Evolutionary conservation across 345 rosid genomes (phyloP).

Genomic region (Ceriops tagal): DNA sequence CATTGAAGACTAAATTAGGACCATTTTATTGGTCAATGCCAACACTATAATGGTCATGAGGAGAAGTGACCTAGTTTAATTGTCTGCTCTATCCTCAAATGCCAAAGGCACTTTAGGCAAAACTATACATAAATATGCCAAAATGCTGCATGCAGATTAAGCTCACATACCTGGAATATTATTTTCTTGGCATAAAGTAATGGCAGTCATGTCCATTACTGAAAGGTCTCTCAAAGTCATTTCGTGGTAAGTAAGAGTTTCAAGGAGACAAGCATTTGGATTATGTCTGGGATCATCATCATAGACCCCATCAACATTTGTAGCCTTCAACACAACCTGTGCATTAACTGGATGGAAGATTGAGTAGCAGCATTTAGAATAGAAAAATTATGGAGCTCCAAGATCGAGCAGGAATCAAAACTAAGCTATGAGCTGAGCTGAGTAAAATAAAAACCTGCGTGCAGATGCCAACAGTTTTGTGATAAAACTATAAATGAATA

Average conservation of each 20-base stretch:
- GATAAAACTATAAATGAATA: neutral
- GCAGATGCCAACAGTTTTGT: neutral
- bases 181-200: conserved; percentile 93
- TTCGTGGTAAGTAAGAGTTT: conserved; percentile 72
- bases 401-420: neutral
- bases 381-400: neutral
- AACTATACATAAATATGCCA: no score
- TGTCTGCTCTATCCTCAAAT: no score
- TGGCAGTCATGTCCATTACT: conserved; percentile 97
- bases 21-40: no score
- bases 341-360: conserved; percentile 63
- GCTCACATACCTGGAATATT: conserved; percentile 72
- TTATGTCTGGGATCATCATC: conserved; percentile 79
- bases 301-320: conserved; percentile 89
- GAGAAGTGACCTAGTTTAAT: neutral
- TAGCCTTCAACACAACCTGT: conserved; percentile 87
- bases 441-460: no score
- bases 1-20: neutral
- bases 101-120: neutral
- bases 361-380: conserved; percentile 5
- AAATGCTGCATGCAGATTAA: neutral
- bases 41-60: neutral
- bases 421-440: no score
- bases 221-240: conserved; percentile 89
- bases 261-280: conserved; percentile 78